phyloP scores from a whole-genome alignment of 1,284 basidiomycete species.

The Cutaneotrichosporon arboriforme region DNA sequence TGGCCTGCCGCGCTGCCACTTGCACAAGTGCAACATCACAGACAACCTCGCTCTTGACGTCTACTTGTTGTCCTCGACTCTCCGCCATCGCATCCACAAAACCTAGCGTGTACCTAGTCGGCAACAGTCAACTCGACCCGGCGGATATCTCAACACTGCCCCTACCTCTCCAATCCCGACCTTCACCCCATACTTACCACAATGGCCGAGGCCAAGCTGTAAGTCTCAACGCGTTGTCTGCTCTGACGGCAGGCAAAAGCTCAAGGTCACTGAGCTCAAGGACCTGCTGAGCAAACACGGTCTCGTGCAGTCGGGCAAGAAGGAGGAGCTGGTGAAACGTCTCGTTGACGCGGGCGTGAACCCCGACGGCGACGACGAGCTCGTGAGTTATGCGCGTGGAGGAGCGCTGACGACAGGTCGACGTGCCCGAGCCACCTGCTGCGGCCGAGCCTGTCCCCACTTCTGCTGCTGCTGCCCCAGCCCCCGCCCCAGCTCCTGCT shows the following conservation, averaged over 20 bases:
- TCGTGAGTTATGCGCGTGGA: conserved; percentile 12
- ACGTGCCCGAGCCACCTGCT: conserved; percentile 5
- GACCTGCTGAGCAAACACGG: conserved; percentile 41
- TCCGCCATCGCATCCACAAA: not conserved
- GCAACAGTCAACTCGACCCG: too few relatives aligned
- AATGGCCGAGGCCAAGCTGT: conserved; percentile 23
- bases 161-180: not conserved
- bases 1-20: too few relatives aligned
- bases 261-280: conserved; percentile 50
- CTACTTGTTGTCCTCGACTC: too few relatives aligned
- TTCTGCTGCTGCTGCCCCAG: not conserved
- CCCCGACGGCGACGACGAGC: conserved; percentile 22
- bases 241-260: conserved; percentile 38
- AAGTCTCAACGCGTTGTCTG: conserved; percentile 3
- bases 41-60: too few relatives aligned
- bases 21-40: too few relatives aligned
- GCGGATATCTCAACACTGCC: too few relatives aligned
- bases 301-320: conserved; percentile 44
- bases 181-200: not conserved
- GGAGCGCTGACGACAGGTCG: conserved; percentile 4
- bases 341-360: conserved; percentile 39
- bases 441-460: not conserved
- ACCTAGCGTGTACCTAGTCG: too few relatives aligned
- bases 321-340: conserved; percentile 48
- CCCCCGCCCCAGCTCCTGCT: not conserved